Evolutionary conservation across 805 yeast genomes (phyloP).

Genomic region (Barnettozyma sucrosica): DNA sequence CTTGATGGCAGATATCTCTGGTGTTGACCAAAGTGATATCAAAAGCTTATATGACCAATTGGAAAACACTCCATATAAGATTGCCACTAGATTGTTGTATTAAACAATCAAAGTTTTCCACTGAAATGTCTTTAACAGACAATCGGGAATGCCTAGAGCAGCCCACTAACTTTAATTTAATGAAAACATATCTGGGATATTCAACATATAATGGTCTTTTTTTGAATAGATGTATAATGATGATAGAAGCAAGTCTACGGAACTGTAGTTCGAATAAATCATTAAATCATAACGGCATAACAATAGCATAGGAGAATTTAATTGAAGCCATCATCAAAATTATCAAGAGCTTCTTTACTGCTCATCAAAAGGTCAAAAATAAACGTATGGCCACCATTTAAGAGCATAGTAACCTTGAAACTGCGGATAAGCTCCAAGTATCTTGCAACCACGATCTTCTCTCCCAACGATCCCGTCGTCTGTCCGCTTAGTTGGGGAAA

Average conservation of each 20-base stretch:
- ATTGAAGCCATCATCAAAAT: constrained; percentile 7
- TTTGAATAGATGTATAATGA: background rate
- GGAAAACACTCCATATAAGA: constrained; percentile 84
- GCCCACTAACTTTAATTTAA: constrained; percentile 2
- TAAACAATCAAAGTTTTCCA: constrained; percentile 28
- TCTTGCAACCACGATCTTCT: constrained; percentile 21
- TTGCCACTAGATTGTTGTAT: constrained; percentile 85
- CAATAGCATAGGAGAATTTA: background rate
- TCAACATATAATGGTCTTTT: constrained; percentile 7
- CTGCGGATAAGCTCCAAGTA: constrained; percentile 35
- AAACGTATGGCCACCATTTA: constrained; percentile 56
- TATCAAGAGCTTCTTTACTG: constrained; percentile 11
- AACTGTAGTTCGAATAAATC: background rate
- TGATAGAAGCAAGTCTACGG: background rate
- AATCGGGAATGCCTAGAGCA: background rate
- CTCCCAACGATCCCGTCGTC: constrained; percentile 12
- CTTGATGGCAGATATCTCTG: constrained; percentile 94
- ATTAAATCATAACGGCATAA: background rate
- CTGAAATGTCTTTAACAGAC: constrained; percentile 9
- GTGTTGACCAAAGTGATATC: constrained; percentile 77
- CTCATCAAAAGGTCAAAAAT: constrained; percentile 46
- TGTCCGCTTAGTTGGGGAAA: constrained; percentile 18
- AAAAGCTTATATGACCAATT: constrained; percentile 78
- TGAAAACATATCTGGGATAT: constrained; percentile 10
- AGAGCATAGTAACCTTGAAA: constrained; percentile 36